These are phyloP conservation scores for Pichia sp. DNA, from an alignment of 1,139 yeast genomes.

Conservation along the genomic window DNA sequence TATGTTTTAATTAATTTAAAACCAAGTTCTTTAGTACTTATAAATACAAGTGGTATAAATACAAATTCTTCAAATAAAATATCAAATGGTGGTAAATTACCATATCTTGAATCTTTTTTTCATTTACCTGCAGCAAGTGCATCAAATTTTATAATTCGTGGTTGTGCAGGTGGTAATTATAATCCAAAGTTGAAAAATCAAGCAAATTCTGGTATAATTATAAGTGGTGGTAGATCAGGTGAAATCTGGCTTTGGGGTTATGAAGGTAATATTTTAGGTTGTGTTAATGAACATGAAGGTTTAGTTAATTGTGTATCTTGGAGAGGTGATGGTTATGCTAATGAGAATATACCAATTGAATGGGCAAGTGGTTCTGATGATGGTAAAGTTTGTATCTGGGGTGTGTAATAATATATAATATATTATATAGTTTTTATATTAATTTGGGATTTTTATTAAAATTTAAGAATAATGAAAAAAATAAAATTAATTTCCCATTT, in stretches of 20 bases:
- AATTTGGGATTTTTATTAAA: neutral
- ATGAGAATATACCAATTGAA: conserved; percentile 15
- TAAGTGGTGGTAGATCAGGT: conserved; percentile 83
- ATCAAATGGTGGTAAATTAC: conserved; percentile 8
- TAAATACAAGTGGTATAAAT: conserved; percentile 9
- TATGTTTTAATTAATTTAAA: conserved; percentile 14
- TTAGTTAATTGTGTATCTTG: conserved; percentile 74
- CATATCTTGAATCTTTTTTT: conserved; percentile 15
- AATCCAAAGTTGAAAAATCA: neutral
- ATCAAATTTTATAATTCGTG: conserved; percentile 57
- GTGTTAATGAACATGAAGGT: conserved; percentile 58
- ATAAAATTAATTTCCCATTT: too few species aligned
- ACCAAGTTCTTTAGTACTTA: conserved; percentile 9
- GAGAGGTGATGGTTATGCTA: conserved; percentile 36
- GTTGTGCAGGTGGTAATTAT: conserved; percentile 54
- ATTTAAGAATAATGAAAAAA: too few species aligned
- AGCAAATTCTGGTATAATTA: conserved; percentile 54
- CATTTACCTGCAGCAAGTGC: conserved; percentile 11
- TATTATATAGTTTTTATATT: too few species aligned
- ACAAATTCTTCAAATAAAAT: neutral
- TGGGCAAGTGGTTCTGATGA: conserved; percentile 76
- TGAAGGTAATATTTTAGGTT: conserved; percentile 61
- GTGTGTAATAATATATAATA: conserved; percentile 21
- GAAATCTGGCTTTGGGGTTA: conserved; percentile 76
- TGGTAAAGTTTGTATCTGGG: conserved; percentile 61